A percentile compares a stretch with the other conserved stretches of the same genome.
Conservation (phyloP, 495 filamentous ascomycete species). For the Penicillium bovifimosum region DNA sequence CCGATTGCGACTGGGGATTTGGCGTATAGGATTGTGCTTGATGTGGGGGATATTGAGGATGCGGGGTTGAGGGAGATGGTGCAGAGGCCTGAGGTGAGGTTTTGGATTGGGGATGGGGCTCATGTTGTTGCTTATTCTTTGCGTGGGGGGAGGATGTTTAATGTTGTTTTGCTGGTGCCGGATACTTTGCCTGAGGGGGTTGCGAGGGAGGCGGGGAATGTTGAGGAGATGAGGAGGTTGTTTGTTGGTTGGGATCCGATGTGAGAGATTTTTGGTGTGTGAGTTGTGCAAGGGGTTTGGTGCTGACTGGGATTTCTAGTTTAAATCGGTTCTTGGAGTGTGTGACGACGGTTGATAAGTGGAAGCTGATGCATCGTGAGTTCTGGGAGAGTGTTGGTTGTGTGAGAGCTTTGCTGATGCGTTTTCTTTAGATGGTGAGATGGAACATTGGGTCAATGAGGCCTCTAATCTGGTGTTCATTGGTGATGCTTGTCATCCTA, state of each 20-base stretch:
- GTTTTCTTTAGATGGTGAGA: slow-evolving; percentile 31
- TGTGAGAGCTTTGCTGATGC: neutral
- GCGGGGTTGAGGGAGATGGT: slow-evolving; percentile 44
- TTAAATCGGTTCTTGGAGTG: slow-evolving; percentile 31
- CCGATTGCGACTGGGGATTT: slow-evolving; percentile 61
- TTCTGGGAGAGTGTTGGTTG: neutral
- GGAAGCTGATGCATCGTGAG: slow-evolving; percentile 58
- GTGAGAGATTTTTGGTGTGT: slow-evolving; percentile 23
- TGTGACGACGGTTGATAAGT: slow-evolving; percentile 47
- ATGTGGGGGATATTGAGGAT: slow-evolving; percentile 38
- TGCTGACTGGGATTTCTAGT: slow-evolving; percentile 13
- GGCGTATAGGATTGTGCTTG: slow-evolving; percentile 63
- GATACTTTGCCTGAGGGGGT: slow-evolving; percentile 59
- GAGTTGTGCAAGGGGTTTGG: neutral
- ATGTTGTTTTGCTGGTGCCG: slow-evolving; percentile 64
- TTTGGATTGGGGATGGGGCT: slow-evolving; percentile 63
- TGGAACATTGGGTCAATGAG: slow-evolving; percentile 36
- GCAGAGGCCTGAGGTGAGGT: slow-evolving; percentile 55
- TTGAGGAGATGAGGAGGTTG: slow-evolving; percentile 60
- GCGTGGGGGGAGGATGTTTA: slow-evolving; percentile 55
- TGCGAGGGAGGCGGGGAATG: slow-evolving; percentile 47
- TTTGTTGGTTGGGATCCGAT: slow-evolving; percentile 57
- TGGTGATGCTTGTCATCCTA: slow-evolving; percentile 64
- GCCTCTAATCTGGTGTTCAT: slow-evolving; percentile 35
- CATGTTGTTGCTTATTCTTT: slow-evolving; percentile 65